phyloP scores from a whole-genome alignment of 1,284 basidiomycete genomes.

The Meripilus lineatus region DNA sequence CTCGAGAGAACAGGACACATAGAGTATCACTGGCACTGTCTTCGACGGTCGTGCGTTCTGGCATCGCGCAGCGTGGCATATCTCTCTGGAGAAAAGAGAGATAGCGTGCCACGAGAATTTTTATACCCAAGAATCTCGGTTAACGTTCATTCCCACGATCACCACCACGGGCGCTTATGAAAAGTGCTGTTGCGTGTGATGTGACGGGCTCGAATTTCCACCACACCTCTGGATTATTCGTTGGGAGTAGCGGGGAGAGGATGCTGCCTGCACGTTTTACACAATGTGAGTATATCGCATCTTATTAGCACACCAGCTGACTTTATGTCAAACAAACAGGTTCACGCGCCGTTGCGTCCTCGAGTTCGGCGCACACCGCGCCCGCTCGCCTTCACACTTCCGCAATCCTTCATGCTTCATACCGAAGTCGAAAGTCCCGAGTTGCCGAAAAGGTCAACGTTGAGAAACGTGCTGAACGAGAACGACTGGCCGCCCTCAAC shows the following conservation, averaged over 20 bases:
- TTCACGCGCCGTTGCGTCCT: slow-evolving; percentile 41
- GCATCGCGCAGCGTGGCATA: slow-evolving; percentile 39
- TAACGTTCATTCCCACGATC: slow-evolving; percentile 14
- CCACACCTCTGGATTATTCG: too few relatives aligned
- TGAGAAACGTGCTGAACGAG: slow-evolving; percentile 41
- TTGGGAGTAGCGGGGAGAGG: slow-evolving; percentile 15
- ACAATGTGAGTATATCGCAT: slow-evolving; percentile 22
- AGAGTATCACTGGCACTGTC: slow-evolving; percentile 38
- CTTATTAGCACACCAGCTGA: not conserved
- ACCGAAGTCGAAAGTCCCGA: slow-evolving; percentile 33
- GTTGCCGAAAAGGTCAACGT: slow-evolving; percentile 48
- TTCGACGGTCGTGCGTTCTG: slow-evolving; percentile 31
- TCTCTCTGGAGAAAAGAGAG: slow-evolving; percentile 25
- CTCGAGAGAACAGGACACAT: slow-evolving; percentile 35
- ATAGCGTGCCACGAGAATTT: slow-evolving; percentile 7
- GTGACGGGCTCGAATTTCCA: slow-evolving; percentile 13
- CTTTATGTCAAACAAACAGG: slow-evolving; percentile 21
- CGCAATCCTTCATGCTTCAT: slow-evolving; percentile 32
- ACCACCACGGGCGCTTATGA: slow-evolving; percentile 3
- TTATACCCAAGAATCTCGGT: slow-evolving; percentile 17
- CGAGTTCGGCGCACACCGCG: slow-evolving; percentile 27
- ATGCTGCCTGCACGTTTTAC: slow-evolving; percentile 26
- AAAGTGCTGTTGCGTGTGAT: slow-evolving; percentile 5
- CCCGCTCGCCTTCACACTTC: slow-evolving; percentile 52
- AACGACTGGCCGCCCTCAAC: slow-evolving; percentile 34